Conservation (phyloP, 2,329 filamentous ascomycete genomes). For the Colletotrichum lupini region DNA sequence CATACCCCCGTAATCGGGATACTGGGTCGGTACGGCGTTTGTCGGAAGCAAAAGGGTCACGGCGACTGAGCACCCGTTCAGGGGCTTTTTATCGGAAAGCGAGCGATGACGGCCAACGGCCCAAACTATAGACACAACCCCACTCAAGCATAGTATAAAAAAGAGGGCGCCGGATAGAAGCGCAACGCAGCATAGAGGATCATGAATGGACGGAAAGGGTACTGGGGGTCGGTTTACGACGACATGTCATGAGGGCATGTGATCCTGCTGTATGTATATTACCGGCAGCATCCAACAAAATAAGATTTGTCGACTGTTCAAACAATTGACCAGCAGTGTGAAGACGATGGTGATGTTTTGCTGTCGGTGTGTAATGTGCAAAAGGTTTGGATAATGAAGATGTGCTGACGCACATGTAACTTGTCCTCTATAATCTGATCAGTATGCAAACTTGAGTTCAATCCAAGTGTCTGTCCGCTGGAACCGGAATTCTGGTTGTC, state of each 20-base stretch:
- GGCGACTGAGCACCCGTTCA: slow-evolving; percentile 12
- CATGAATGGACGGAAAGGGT: slow-evolving; percentile 19
- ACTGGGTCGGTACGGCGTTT: slow-evolving; percentile 28
- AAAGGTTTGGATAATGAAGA: no score
- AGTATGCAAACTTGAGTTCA: no score
- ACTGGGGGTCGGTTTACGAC: slow-evolving; percentile 25
- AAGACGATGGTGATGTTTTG: background rate
- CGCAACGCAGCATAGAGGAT: slow-evolving; percentile 36
- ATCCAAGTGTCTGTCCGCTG: background rate
- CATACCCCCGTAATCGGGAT: background rate
- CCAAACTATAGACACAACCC: slow-evolving; percentile 35
- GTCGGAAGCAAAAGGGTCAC: slow-evolving; percentile 31
- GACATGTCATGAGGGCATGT: slow-evolving; percentile 29
- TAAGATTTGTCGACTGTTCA: slow-evolving; percentile 16
- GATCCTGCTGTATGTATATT: slow-evolving; percentile 38
- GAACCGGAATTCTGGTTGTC: background rate
- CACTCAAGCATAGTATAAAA: slow-evolving; percentile 37
- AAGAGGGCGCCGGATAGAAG: slow-evolving; percentile 33
- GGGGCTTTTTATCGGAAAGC: slow-evolving; percentile 27
- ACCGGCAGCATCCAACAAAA: slow-evolving; percentile 25
- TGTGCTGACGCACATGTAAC: no score
- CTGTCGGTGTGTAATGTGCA: no score
- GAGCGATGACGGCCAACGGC: slow-evolving; percentile 34
- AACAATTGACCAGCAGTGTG: background rate
- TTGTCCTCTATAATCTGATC: no score